phyloP scores from a whole-genome alignment of 306 rosid species.

The Lupinus albus region DNA sequence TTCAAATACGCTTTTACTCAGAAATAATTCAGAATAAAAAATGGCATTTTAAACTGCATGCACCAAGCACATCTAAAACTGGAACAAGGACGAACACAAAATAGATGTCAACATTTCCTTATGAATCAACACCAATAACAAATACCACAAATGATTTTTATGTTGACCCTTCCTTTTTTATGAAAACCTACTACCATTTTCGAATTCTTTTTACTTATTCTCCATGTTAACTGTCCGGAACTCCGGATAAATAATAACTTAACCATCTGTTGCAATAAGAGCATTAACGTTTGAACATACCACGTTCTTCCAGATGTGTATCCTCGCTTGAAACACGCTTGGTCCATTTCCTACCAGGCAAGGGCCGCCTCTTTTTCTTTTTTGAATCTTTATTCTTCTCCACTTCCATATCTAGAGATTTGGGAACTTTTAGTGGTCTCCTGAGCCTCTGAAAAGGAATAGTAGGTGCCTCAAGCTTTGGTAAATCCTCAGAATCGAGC shows the following conservation, averaged over 20 bases:
- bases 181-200: constrained; percentile 15
- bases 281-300: constrained; percentile 51
- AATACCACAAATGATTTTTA: constrained; percentile 7
- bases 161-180: neutral
- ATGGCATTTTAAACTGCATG: constrained; percentile 23
- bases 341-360: constrained; percentile 86
- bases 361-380: constrained; percentile 68
- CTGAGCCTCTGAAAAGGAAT: constrained; percentile 73
- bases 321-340: constrained; percentile 70
- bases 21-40: constrained; percentile 16
- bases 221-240: neutral
- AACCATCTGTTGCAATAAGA: constrained; percentile 28
- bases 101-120: constrained; percentile 1
- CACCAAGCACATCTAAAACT: constrained; percentile 20
- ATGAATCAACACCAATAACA: constrained; percentile 15
- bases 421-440: constrained; percentile 56
- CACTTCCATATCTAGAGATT: constrained; percentile 46
- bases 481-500: constrained; percentile 70
- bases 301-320: constrained; percentile 47
- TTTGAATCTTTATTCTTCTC: constrained; percentile 46
- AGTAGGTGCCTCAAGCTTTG: constrained; percentile 86
- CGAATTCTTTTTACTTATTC: neutral
- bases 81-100: constrained; percentile 12
- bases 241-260: constrained; percentile 30
- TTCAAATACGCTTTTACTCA: neutral